phyloP scores from a whole-genome alignment of 2,329 filamentous ascomycete genomes.

The Macroventuria anomochaeta region DNA sequence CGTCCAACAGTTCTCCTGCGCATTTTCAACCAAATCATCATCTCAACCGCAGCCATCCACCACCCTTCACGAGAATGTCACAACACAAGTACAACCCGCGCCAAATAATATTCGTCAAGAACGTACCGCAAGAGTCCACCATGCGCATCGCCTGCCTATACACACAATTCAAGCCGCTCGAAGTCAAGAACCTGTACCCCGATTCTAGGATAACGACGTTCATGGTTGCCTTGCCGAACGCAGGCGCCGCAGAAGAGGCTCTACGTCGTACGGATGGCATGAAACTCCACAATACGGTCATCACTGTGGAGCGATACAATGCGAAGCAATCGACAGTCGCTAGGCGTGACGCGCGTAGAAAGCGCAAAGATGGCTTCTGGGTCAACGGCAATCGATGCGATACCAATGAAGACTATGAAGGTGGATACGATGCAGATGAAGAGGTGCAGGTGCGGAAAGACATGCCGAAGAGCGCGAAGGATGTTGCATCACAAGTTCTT shows the following conservation, averaged over 20 bases:
- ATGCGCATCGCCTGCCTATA: conserved; percentile 10
- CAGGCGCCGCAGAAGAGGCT: conserved; percentile 8
- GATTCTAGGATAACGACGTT: conserved; percentile 22
- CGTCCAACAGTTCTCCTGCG: background rate
- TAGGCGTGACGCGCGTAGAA: conserved; percentile 3
- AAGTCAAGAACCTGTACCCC: conserved; percentile 27
- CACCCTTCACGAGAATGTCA: background rate
- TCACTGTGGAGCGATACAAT: conserved; percentile 25
- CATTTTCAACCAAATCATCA: background rate
- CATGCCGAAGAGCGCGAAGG: background rate
- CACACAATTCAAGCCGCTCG: conserved; percentile 17
- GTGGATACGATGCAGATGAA: background rate
- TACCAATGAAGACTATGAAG: background rate
- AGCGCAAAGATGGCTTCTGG: background rate
- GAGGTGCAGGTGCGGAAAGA: background rate
- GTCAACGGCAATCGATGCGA: too few species aligned
- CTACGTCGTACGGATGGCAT: conserved; percentile 13
- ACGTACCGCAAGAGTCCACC: conserved; percentile 21
- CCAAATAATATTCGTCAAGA: conserved; percentile 32
- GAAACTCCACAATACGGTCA: conserved; percentile 17
- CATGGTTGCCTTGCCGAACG: conserved; percentile 21
- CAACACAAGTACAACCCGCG: background rate
- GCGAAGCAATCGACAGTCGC: conserved; percentile 17
- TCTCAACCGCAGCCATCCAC: background rate
- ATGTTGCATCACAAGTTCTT: background rate